Base-by-base conservation (phyloP, 768 basidiomycete genomes). In the Mrakia hoshinonis region DNA sequence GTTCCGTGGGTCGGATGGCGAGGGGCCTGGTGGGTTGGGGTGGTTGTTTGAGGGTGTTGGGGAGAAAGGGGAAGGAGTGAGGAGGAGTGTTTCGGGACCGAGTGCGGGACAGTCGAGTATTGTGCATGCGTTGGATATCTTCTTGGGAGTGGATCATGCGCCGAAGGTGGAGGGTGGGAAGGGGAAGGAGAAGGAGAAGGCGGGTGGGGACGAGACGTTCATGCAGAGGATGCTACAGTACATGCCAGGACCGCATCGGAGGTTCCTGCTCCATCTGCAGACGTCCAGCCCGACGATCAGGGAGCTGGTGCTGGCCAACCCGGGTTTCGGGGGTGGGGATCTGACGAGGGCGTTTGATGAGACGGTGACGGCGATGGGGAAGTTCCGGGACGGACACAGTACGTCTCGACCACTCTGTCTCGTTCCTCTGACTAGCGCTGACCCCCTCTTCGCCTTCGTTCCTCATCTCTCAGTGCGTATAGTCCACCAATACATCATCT, bases 31-130 rank as follows among this genome's bases (percentile, higher is more conserved):
- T 24, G 75, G 75, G 31, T 51, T 75, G 4, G 80, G 79, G 48
- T 83, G 82, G 82, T 81, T 87, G 49, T 97, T 89, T 78, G 92
- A 90, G 0, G 85, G 90, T 10, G 74, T 72, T 0, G 82, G 83
- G 6, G 81, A 85, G 39, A 81, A 81, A 0, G 81, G 79, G 31
- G 76, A 76, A 11, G 70, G 65, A 4, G 48, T 63, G 62, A 67
- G 67, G 26, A 63, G 22, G 67, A 39, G 36, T 13, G 72, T 90
- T 49, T 89, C 87, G 70, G 95, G 95, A 0, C 94, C 95, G 29
- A 92, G 90, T 12, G 95, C 92, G 1, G 95, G 95, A 1, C 95
- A 99, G 81, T 92, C 90, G 79, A 88, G 87, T 64, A 85, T 94
- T 68, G 92, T 99, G 83, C 89, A 90, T 70, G 85, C 86, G 6